phyloP scores from a whole-genome alignment of 2,329 filamentous ascomycete species.

The Exophiala viscosa region DNA sequence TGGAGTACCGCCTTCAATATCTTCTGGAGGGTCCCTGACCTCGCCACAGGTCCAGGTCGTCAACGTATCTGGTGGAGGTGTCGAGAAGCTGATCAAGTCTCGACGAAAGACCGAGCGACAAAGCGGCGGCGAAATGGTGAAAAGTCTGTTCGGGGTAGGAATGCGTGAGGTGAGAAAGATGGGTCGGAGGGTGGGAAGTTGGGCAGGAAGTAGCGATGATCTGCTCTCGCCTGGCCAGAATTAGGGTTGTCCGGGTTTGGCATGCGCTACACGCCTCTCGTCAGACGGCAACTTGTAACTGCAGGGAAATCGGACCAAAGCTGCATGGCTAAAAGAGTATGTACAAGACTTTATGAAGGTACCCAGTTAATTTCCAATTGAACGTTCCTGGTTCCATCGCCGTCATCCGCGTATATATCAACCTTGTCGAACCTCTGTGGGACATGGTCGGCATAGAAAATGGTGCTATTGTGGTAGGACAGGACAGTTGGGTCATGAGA shows the following conservation, averaged over 20 bases:
- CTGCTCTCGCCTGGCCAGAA: slow-evolving; percentile 2
- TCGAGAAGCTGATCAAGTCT: slow-evolving; percentile 17
- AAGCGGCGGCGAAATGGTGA: slow-evolving; percentile 23
- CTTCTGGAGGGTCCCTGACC: not conserved
- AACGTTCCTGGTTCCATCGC: slow-evolving; percentile 19
- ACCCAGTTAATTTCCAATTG: slow-evolving; percentile 27
- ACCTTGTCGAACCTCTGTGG: slow-evolving; percentile 24
- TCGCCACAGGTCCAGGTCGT: slow-evolving; percentile 10
- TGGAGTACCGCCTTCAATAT: slow-evolving; percentile 1
- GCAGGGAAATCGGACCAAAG: not conserved
- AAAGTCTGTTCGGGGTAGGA: slow-evolving; percentile 22
- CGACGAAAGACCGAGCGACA: slow-evolving; percentile 15
- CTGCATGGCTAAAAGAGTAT: too few species aligned
- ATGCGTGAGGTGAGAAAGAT: slow-evolving; percentile 26
- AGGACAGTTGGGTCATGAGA: slow-evolving; percentile 3
- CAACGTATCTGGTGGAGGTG: slow-evolving; percentile 11
- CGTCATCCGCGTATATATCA: slow-evolving; percentile 22
- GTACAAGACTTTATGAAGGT: slow-evolving; percentile 8
- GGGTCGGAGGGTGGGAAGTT: slow-evolving; percentile 21
- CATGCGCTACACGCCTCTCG: not conserved
- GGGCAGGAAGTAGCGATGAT: slow-evolving; percentile 20
- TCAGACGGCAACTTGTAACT: not conserved
- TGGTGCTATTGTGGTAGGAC: slow-evolving; percentile 14
- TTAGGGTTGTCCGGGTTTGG: not conserved
- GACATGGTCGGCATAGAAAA: slow-evolving; percentile 22